phyloP scores from a whole-genome alignment of 1,139 yeast genomes.

The Taiozyma sp. region DNA sequence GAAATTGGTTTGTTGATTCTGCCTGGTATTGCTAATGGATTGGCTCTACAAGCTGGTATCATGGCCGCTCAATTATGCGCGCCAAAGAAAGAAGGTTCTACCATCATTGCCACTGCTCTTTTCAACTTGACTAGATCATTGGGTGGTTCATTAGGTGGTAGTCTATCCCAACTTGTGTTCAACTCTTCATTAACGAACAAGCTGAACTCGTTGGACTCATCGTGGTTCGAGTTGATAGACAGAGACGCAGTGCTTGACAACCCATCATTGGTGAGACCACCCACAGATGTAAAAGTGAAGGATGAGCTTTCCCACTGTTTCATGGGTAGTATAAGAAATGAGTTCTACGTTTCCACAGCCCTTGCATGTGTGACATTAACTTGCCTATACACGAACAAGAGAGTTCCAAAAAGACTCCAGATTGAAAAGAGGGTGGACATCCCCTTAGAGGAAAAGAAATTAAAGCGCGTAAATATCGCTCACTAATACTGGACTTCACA shows the following conservation, averaged over 20 bases:
- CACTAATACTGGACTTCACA: no score
- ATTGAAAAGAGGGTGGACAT: not conserved
- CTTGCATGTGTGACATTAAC: conserved; percentile 30
- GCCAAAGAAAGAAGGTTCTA: conserved; percentile 47
- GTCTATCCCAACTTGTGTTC: conserved; percentile 45
- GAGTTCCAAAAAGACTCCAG: conserved; percentile 29
- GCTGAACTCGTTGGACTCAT: conserved; percentile 17
- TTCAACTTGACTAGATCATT: conserved; percentile 42
- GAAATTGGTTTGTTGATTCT: conserved; percentile 51
- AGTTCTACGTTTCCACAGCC: conserved; percentile 39
- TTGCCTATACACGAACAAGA: conserved; percentile 35
- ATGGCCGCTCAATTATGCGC: conserved; percentile 54
- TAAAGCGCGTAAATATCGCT: not conserved
- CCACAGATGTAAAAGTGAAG: not conserved
- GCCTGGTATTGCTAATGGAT: conserved; percentile 53
- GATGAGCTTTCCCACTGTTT: conserved; percentile 14
- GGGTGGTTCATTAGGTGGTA: conserved; percentile 46
- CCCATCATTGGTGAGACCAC: not conserved
- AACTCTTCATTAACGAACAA: conserved; percentile 27
- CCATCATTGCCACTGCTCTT: conserved; percentile 46
- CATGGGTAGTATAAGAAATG: conserved; percentile 37
- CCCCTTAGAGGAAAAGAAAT: not conserved
- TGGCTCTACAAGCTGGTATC: conserved; percentile 47
- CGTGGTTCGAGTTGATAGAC: not conserved
- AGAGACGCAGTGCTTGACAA: not conserved